Conservation (phyloP, 1,284 basidiomycete genomes). For the Stereum hirsutum region DNA sequence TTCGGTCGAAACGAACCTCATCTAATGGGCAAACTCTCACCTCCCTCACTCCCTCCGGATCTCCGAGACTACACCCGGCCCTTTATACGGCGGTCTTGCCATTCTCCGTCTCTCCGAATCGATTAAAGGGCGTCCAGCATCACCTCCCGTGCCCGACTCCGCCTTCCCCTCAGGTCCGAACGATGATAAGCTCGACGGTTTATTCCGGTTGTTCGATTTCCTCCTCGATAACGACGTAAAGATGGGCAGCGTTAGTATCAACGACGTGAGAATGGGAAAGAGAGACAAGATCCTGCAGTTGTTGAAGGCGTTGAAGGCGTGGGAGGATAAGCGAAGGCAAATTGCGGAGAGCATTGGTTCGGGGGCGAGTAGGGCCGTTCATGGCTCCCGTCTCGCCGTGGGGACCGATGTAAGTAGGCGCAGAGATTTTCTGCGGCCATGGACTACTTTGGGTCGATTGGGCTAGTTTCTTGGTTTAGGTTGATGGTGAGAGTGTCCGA, state of each 20-base stretch:
- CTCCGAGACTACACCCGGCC: conserved; percentile 34
- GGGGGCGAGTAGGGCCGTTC: conserved; percentile 13
- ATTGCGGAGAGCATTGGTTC: conserved; percentile 45
- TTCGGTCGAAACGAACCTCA: too few species aligned
- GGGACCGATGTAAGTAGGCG: too few species aligned
- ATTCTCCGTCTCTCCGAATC: conserved; percentile 71
- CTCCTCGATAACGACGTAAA: conserved; percentile 82
- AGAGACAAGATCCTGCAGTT: conserved; percentile 72
- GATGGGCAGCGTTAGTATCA: conserved; percentile 84
- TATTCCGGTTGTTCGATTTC: conserved; percentile 85
- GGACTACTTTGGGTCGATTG: too few species aligned
- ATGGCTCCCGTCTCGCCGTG: conserved; percentile 8
- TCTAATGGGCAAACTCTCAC: conserved; percentile 83
- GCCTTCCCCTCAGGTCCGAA: conserved; percentile 60
- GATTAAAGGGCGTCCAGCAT: conserved; percentile 58
- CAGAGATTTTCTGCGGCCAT: too few species aligned
- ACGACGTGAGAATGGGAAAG: conserved; percentile 78
- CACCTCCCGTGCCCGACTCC: conserved; percentile 67
- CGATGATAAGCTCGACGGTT: conserved; percentile 80
- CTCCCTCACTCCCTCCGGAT: conserved; percentile 67
- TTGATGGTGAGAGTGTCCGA: too few species aligned
- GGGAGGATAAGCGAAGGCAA: conserved; percentile 65
- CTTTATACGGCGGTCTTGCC: conserved; percentile 58
- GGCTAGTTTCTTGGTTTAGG: too few species aligned
- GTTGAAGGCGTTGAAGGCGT: conserved; percentile 62